Percentiles rank a stretch among this genome's conserved stretches.
Evolutionary conservation across 352 stramenopile species (phyloP).

Genomic region (Phytophthora multivora): DNA sequence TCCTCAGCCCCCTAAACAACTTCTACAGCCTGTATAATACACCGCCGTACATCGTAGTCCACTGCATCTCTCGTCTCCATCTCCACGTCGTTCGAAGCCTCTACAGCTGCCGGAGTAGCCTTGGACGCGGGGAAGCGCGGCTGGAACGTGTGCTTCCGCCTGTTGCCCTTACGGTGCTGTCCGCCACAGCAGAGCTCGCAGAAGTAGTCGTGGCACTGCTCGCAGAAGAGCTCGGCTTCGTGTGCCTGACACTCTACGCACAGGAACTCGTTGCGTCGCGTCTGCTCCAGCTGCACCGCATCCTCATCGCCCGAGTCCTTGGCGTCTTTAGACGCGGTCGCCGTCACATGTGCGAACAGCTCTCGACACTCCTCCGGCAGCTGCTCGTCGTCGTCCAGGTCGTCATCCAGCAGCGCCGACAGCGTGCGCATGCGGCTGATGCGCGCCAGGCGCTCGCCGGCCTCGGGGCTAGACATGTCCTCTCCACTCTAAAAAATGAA

Average conservation of each 20-base stretch:
- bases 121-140: conserved; percentile 43
- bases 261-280: conserved; percentile 46
- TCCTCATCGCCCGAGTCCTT: conserved; percentile 29
- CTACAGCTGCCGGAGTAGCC: conserved; percentile 8
- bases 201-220: conserved; percentile 91
- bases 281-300: conserved; percentile 36
- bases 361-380: conserved; percentile 51
- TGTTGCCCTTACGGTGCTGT: conserved; percentile 87
- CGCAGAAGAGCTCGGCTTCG: conserved; percentile 79
- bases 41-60: conserved; percentile 38
- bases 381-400: conserved; percentile 58
- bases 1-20: background rate
- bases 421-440: conserved; percentile 80
- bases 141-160: conserved; percentile 79
- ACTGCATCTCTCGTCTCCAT: conserved; percentile 35
- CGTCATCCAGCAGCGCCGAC: conserved; percentile 80
- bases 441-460: conserved; percentile 43
- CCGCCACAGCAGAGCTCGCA: conserved; percentile 83
- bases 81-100: conserved; percentile 14
- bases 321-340: conserved; percentile 21
- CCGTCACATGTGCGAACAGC: conserved; percentile 47
- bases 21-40: background rate
- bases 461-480: conserved; percentile 22
- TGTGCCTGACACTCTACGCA: conserved; percentile 78
- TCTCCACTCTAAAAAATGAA: conserved; percentile 13